A percentile compares a stretch with the other conserved stretches of the same genome.
Evolutionary conservation across 106 monocot species (phyloP).

Genomic region (Phalaenopsis equestris): DNA sequence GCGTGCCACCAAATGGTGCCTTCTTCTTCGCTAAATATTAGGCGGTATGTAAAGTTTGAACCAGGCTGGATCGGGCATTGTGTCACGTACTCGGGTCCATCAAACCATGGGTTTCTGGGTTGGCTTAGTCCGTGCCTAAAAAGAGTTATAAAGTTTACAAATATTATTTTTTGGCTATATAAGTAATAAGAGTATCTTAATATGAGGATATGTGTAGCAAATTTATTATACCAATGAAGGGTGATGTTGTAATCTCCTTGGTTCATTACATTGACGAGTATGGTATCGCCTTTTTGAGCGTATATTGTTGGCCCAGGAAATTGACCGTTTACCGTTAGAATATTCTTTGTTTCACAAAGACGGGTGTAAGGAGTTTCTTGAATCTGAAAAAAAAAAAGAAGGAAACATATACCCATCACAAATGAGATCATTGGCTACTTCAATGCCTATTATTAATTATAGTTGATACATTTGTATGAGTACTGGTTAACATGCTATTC

Average conservation of each 20-base stretch:
- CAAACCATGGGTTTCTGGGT: slow-evolving; percentile 47
- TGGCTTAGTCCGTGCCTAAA: slow-evolving; percentile 60
- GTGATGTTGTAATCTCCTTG: too few species aligned
- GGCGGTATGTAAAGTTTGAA: slow-evolving; percentile 18
- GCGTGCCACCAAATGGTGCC: slow-evolving; percentile 72
- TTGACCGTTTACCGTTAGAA: slow-evolving; percentile 36
- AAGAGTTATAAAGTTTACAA: not conserved
- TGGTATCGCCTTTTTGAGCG: slow-evolving; percentile 24
- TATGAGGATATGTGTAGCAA: too few species aligned
- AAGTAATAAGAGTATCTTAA: too few species aligned
- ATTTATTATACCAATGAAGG: too few species aligned
- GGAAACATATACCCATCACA: too few species aligned
- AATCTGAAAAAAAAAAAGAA: slow-evolving; percentile 17
- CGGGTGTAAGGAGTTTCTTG: slow-evolving; percentile 26
- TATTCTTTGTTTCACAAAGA: slow-evolving; percentile 31
- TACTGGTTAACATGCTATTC: not conserved
- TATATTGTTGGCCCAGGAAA: slow-evolving; percentile 36
- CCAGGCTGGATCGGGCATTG: slow-evolving; percentile 46
- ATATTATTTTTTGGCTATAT: too few species aligned
- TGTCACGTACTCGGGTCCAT: slow-evolving; percentile 54
- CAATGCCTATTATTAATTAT: too few species aligned
- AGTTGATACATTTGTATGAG: too few species aligned
- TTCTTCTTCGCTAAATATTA: slow-evolving; percentile 33
- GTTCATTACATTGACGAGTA: not conserved
- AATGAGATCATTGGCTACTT: too few species aligned